These are phyloP conservation scores for Reutealis trisperma DNA, from an alignment of 345 rosid genomes.

Conservation along the genomic window DNA sequence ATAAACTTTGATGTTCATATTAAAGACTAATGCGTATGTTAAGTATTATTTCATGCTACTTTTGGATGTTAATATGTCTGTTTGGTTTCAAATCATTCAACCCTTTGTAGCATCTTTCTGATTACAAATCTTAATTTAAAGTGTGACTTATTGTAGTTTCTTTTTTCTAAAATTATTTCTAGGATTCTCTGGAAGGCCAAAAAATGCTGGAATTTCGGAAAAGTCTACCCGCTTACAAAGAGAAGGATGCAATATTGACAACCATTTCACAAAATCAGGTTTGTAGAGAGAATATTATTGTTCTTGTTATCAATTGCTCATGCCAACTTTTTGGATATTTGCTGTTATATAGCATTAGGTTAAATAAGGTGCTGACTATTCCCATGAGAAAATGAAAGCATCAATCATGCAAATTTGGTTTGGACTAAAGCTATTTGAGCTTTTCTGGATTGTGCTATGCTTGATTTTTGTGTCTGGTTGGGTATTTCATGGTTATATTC, in stretches of 20 bases:
- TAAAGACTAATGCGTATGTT: not conserved
- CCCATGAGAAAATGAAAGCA: not conserved
- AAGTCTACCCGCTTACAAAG: conserved; percentile 79
- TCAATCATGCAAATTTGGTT: not conserved
- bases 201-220: conserved; percentile 65
- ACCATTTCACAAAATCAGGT: conserved; percentile 80
- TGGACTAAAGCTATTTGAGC: not conserved
- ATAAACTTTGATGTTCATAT: not conserved
- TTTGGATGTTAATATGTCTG: not conserved
- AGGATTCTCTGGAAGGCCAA: conserved; percentile 74
- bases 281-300: not conserved
- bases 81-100: not conserved
- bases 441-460: not conserved
- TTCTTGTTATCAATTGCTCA: conserved; percentile 14
- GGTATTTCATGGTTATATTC: not conserved
- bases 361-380: not conserved
- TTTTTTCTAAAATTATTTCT: conserved; percentile 6
- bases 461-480: not conserved
- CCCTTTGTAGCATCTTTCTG: not conserved
- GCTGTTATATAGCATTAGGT: not conserved
- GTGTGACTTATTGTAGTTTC: not conserved
- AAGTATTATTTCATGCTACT: not conserved
- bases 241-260: conserved; percentile 61
- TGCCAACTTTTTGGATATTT: not conserved
- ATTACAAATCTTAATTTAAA: conserved; percentile 2